Percentiles rank a stretch among this genome's conserved stretches.
phyloP scores from a whole-genome alignment of 495 filamentous ascomycete genomes.

The Tuber calosporum region DNA sequence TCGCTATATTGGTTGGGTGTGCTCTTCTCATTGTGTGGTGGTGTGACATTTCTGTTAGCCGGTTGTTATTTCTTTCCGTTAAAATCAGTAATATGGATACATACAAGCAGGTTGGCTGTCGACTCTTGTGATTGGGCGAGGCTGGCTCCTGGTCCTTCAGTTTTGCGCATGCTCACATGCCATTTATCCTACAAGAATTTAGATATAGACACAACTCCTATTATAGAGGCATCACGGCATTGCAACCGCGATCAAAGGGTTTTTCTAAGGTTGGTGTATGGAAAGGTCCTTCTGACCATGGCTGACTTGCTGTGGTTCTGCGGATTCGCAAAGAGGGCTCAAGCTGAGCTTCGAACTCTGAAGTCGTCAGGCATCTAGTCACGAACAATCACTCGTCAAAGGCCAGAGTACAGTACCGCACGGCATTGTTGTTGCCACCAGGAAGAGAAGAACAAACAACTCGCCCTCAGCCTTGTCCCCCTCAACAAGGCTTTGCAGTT shows the following conservation, averaged over 20 bases:
- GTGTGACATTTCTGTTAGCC: not conserved
- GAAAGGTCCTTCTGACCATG: not conserved
- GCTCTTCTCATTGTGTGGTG: not conserved
- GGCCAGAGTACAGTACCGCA: too few species aligned
- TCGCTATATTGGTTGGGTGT: conserved; percentile 7
- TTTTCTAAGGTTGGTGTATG: not conserved
- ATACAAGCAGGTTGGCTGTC: not conserved
- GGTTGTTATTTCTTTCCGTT: not conserved
- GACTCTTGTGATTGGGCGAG: not conserved
- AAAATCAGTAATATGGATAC: not conserved
- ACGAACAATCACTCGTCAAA: not conserved
- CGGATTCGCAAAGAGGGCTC: not conserved
- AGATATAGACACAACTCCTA: not conserved
- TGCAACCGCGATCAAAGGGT: not conserved
- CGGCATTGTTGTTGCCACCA: not conserved
- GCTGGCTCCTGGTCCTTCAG: not conserved
- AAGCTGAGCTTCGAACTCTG: not conserved
- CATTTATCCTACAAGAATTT: not conserved
- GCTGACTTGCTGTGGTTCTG: not conserved
- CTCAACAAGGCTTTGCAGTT: not conserved
- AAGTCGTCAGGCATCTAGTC: not conserved
- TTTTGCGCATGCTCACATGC: not conserved
- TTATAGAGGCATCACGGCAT: not conserved
- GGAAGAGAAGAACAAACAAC: too few species aligned
- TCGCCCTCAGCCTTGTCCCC: not conserved